These are phyloP conservation scores for Apiotrichum sp. DNA, from an alignment of 1,284 basidiomycete genomes.

Conservation along the genomic window DNA sequence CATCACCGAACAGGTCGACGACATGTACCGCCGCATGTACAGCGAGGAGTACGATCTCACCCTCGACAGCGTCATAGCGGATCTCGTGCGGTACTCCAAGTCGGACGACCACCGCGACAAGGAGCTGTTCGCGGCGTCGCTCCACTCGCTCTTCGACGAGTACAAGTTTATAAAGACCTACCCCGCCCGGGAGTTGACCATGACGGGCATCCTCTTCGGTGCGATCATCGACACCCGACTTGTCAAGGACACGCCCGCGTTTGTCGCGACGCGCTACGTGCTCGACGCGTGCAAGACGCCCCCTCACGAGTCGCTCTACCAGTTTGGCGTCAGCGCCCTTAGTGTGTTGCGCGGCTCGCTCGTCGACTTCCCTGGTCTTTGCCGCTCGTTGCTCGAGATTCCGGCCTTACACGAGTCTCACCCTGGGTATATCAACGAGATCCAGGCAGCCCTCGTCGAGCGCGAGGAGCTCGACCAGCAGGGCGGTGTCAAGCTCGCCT, in stretches of 20 bases:
- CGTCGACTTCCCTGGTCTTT: slow-evolving; percentile 88
- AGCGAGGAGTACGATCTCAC: slow-evolving; percentile 71
- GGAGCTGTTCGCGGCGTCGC: slow-evolving; percentile 96
- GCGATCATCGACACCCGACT: slow-evolving; percentile 91
- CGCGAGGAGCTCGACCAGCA: slow-evolving; percentile 43
- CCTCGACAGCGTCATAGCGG: slow-evolving; percentile 86
- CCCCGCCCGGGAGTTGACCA: slow-evolving; percentile 85
- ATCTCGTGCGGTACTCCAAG: slow-evolving; percentile 77
- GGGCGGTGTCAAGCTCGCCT: slow-evolving; percentile 50
- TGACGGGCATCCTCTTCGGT: slow-evolving; percentile 95
- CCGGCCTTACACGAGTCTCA: slow-evolving; percentile 80
- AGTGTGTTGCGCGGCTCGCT: slow-evolving; percentile 83
- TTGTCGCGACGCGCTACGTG: slow-evolving; percentile 95
- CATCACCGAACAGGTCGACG: slow-evolving; percentile 87
- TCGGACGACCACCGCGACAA: slow-evolving; percentile 80
- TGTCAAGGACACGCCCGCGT: slow-evolving; percentile 90
- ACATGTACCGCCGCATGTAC: slow-evolving; percentile 98
- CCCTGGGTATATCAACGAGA: slow-evolving; percentile 71
- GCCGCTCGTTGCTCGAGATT: slow-evolving; percentile 80
- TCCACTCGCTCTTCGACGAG: slow-evolving; percentile 99
- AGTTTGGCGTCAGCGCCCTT: slow-evolving; percentile 90
- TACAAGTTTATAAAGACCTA: slow-evolving; percentile 99
- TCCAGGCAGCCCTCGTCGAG: slow-evolving; percentile 61
- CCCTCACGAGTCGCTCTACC: slow-evolving; percentile 80
- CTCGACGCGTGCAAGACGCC: slow-evolving; percentile 86